Evolutionary conservation across 495 filamentous ascomycete species (phyloP), one percentile per base, ranked within the genome.

Genomic region (Aspergillus mulundensis): DNA sequence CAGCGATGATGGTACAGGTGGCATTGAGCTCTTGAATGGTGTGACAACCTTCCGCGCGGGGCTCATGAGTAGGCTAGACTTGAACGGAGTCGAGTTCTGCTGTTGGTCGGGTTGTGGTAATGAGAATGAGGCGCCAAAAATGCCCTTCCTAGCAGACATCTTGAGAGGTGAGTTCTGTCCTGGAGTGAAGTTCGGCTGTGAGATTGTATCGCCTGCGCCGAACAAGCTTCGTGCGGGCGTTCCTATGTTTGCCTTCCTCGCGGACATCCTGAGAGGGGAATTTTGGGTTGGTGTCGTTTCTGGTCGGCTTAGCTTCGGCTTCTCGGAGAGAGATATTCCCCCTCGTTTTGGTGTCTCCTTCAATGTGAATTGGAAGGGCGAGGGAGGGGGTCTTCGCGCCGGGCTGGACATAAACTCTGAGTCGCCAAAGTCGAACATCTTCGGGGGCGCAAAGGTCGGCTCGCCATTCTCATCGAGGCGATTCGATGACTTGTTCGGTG

Each of bases 351-450:
- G 69, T 4, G 69, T 70, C 23, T 74, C 71, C 56, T 61, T 66
- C 36, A 76, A 50, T 14, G 60, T 71, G 55, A 76, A 78, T 53
- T 76, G 71, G 66, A 81, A 80, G 15, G 81, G 77, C 7, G 77
- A 81, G 7, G 73, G 61, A 7, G 80, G 72, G 2, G 76, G 77
- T 34, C 78, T 70, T 43, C 72, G 68, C 12, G 80, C 76, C 32
- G 81, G 80, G 53, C 77, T 81, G 24, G 70, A 75, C 66, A 79
- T 71, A 25, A 77, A 67, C 11, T 64, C 38, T 0, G 72, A 68
- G 7, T 74, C 71, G 16, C 59, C 71, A 44, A 74, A 72, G 34
- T 72, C 67, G 14, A 75, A 55, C 0, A 66, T 54, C 49, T 68
- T 72, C 11, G 62, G 68, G 32, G 63, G 53, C 50, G 61, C 60